A percentile compares a stretch with the other conserved stretches of the same genome.
Evolutionary conservation across 2,329 filamentous ascomycete species (phyloP).

Genomic region (Penicillium sp.): DNA sequence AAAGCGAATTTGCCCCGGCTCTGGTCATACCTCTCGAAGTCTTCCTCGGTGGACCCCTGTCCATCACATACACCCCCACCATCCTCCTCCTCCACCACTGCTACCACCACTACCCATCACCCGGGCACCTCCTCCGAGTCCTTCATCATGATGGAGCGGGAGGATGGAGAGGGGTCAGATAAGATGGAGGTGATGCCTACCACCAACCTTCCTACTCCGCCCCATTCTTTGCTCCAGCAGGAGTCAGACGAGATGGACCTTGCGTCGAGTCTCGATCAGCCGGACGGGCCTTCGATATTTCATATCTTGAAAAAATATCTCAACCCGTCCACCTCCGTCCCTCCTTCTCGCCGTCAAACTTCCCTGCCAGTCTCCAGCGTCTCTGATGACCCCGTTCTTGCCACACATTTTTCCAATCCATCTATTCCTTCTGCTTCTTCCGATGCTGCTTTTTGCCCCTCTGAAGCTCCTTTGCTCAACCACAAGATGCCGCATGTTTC

Average conservation of each 20-base stretch:
- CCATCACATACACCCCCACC: constrained; percentile 24
- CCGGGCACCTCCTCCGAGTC: constrained; percentile 45
- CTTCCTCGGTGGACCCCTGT: constrained; percentile 21
- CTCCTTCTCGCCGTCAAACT: constrained; percentile 52
- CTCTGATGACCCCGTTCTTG: constrained; percentile 69
- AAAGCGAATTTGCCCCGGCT: constrained; percentile 57
- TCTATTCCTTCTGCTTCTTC: constrained; percentile 52
- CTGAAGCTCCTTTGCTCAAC: constrained; percentile 59
- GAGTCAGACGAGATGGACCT: constrained; percentile 51
- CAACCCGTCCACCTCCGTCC: constrained; percentile 41
- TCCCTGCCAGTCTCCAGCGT: constrained; percentile 67
- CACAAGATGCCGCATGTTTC: constrained; percentile 50
- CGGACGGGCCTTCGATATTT: constrained; percentile 51
- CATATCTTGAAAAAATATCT: constrained; percentile 54
- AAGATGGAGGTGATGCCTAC: constrained; percentile 41
- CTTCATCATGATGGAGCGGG: constrained; percentile 51
- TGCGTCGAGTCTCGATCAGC: constrained; percentile 46
- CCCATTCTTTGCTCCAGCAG: constrained; percentile 53
- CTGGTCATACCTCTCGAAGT: constrained; percentile 45
- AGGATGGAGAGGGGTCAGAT: constrained; percentile 42
- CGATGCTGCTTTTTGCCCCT: constrained; percentile 44
- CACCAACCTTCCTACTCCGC: constrained; percentile 51
- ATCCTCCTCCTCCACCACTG: constrained; percentile 13
- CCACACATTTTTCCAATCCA: constrained; percentile 73
- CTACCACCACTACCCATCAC: constrained; percentile 7